Percentiles rank a stretch among this genome's conserved stretches.
Conservation (phyloP, 768 basidiomycete species). For the Trametes cubensis region DNA sequence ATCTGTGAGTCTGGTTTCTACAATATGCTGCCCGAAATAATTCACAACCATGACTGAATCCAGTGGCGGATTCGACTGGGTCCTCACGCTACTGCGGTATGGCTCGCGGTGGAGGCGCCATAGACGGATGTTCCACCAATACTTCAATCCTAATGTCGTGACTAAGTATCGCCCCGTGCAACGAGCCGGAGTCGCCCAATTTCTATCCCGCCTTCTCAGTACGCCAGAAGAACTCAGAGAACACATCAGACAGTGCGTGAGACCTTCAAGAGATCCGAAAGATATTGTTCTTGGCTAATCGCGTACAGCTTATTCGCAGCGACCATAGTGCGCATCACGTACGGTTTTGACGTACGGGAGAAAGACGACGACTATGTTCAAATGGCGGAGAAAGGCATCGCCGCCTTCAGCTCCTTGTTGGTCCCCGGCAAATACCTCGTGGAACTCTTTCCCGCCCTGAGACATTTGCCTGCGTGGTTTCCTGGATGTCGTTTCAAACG, state of each 20-base stretch:
- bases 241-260: conserved; percentile 8
- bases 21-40: no score
- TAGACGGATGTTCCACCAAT: conserved; percentile 11
- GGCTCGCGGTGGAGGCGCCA: conserved; percentile 10
- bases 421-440: conserved; percentile 13
- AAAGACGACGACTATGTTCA: conserved; percentile 9
- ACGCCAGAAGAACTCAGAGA: not conserved
- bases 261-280: not conserved
- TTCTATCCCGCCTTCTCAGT: conserved; percentile 3
- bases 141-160: not conserved
- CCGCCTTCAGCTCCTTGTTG: not conserved
- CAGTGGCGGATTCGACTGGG: conserved; percentile 12
- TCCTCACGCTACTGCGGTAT: conserved; percentile 5
- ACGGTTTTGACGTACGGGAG: conserved; percentile 25
- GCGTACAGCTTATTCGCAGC: conserved; percentile 24
- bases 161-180: conserved; percentile 1
- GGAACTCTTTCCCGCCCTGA: conserved; percentile 15
- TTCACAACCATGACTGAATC: not conserved
- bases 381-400: conserved; percentile 6
- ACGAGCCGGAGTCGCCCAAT: not conserved
- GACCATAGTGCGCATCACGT: conserved; percentile 26
- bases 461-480: conserved; percentile 23
- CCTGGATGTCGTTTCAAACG: conserved; percentile 24
- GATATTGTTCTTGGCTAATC: not conserved
- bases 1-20: not conserved